Conservation (phyloP, 768 basidiomycete species). For the Terana coerulea region DNA sequence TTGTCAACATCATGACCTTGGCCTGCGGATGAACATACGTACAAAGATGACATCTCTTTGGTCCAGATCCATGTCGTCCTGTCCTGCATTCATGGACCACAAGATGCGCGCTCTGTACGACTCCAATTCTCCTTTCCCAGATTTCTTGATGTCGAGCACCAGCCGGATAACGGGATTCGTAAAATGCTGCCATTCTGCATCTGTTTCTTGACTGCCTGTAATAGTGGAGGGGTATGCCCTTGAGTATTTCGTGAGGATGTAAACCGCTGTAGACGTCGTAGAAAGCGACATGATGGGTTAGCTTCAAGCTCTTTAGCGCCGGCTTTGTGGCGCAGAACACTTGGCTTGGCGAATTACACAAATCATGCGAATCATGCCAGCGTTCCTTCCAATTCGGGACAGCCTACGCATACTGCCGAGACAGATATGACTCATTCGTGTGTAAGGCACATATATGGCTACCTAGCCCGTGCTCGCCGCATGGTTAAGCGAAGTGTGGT, state of each 20-base stretch:
- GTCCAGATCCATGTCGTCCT: conserved; percentile 33
- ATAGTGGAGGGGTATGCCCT: conserved; percentile 47
- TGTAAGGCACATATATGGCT: too few species aligned
- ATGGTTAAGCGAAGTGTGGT: too few species aligned
- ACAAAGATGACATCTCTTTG: conserved; percentile 66
- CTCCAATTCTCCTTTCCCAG: conserved; percentile 43
- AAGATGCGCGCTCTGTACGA: conserved; percentile 63
- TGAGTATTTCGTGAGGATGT: conserved; percentile 62
- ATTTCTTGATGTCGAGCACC: conserved; percentile 55
- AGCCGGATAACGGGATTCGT: conserved; percentile 65
- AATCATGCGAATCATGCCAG: too few species aligned
- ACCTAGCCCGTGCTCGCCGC: too few species aligned
- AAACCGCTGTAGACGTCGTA: conserved; percentile 56
- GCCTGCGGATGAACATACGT: conserved; percentile 19
- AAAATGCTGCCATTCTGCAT: conserved; percentile 75
- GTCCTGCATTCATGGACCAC: conserved; percentile 49
- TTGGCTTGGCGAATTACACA: too few species aligned
- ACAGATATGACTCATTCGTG: too few species aligned
- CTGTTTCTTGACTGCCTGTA: conserved; percentile 14
- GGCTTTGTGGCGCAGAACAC: background rate
- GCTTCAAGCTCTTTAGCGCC: background rate
- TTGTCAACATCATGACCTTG: background rate
- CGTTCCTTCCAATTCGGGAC: too few species aligned
- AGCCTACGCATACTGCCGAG: too few species aligned
- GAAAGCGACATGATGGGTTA: conserved; percentile 40